Base-by-base conservation (phyloP, 257 asterid species). In the Fraxinus excelsior region DNA sequence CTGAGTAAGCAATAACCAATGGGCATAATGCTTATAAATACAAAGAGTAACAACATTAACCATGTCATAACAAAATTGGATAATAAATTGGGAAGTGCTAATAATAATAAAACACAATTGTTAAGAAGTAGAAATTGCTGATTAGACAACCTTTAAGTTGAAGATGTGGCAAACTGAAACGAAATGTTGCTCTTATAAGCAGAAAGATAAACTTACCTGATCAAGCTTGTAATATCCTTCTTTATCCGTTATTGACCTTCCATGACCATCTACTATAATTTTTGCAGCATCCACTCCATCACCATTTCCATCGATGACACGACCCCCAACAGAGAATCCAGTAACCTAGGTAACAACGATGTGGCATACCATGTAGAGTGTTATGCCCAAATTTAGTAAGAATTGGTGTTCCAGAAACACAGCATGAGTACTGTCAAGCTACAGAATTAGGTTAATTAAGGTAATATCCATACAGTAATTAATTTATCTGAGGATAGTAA, bases 261-360 rank as follows among this genome's bases (percentile, higher is more conserved):
- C 94, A 67, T 90, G 91, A 42, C 96, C 96, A 91, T 92, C 98
- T 28, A 92, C 94, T 74, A 90, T 32, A 80, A 95, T 82, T 79
- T 82, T 85, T 26, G 90, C 99, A 78, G 82, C 91, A 80, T 83
- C 89, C 64, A 95, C 94, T 68, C 98, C 99, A 76, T 70, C 77
- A 67, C 97, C 98, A 83, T 76, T 86, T 68, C 91, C 90, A 92
- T 91, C 96, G 84, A 95, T 86, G 51, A 95, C 99, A 84, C 98
- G 98, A 28, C 99, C 98, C 66, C 98, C 99, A 83, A 92, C 94
- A 70, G 99, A 95, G 90, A 95, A 95, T 71, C 99, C 99, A 79
- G 98, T 95, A 75, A 95, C 99, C 99, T 95, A 79, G 23, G 79
- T 68, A 82, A 81, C 71, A 87, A 29, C 68, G 78, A 79, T 67